phyloP scores from a whole-genome alignment of 2,329 filamentous ascomycete genomes.

The Penicillium sp. region DNA sequence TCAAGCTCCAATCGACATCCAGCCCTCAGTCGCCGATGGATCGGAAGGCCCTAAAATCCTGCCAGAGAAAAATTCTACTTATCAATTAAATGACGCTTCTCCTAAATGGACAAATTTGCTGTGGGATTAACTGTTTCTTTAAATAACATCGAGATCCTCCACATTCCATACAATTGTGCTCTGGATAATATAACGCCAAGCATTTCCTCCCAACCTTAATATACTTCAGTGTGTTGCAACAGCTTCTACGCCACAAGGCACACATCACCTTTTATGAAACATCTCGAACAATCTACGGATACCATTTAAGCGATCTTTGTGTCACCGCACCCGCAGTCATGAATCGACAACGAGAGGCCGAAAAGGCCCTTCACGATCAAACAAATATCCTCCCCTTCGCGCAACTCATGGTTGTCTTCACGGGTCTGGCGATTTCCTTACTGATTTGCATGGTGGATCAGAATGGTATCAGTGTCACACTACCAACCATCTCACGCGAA shows the following conservation, averaged over 20 bases:
- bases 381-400: conserved; percentile 56
- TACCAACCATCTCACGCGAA: conserved; percentile 54
- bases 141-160: neutral
- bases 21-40: conserved; percentile 17
- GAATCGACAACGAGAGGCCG: conserved; percentile 40
- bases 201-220: conserved; percentile 3
- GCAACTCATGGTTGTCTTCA: conserved; percentile 50
- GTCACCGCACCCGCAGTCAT: conserved; percentile 13
- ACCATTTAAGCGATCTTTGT: neutral
- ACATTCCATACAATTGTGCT: neutral
- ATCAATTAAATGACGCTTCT: conserved; percentile 8
- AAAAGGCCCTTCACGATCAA: conserved; percentile 53
- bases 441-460: conserved; percentile 59
- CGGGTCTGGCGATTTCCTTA: conserved; percentile 52
- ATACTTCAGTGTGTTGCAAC: neutral
- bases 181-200: conserved; percentile 4
- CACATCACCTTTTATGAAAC: neutral
- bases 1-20: conserved; percentile 18
- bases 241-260: neutral
- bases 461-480: conserved; percentile 54
- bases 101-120: conserved; percentile 3
- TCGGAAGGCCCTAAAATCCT: conserved; percentile 10
- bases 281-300: neutral
- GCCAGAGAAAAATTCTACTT: conserved; percentile 5
- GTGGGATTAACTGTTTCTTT: neutral